Evolutionary conservation across 83 land plant genomes (phyloP).

Genomic region (Larix sibirica): DNA sequence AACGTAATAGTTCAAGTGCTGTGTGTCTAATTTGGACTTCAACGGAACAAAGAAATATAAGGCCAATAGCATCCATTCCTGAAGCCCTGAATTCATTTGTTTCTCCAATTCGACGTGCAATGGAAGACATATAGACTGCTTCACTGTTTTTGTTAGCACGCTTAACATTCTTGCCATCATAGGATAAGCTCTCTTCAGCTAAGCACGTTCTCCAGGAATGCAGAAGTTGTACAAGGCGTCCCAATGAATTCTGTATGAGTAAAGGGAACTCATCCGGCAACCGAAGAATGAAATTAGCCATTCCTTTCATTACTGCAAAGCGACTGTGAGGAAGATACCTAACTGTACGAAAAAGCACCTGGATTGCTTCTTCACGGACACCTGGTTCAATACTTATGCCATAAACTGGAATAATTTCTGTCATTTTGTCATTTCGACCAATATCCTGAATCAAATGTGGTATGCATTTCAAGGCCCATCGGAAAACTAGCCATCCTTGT

Average conservation of each 20-base stretch:
- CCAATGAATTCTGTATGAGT: conserved; percentile 89
- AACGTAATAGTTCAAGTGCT: conserved; percentile 88
- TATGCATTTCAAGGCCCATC: conserved; percentile 97
- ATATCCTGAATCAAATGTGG: conserved; percentile 97
- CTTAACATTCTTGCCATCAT: conserved; percentile 38
- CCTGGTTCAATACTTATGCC: conserved; percentile 98
- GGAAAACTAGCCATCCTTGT: conserved; percentile 89
- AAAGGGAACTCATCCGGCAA: conserved; percentile 96
- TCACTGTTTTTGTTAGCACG: conserved; percentile 28
- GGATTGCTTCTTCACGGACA: conserved; percentile 98
- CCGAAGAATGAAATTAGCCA: conserved; percentile 88
- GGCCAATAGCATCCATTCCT: conserved; percentile 97
- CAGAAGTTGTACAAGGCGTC: conserved; percentile 90
- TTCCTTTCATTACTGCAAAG: conserved; percentile 95
- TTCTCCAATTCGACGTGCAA: conserved; percentile 45
- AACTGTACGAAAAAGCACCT: conserved; percentile 89
- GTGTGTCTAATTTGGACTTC: conserved; percentile 95
- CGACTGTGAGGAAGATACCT: conserved; percentile 94
- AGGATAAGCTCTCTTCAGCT: conserved; percentile 61
- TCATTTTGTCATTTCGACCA: conserved; percentile 86
- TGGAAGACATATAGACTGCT: conserved; percentile 31
- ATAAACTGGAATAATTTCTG: conserved; percentile 95
- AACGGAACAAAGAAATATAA: conserved; percentile 90
- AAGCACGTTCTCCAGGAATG: conserved; percentile 92
- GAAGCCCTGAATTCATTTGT: conserved; percentile 76